Evolutionary conservation across 1,139 yeast genomes (phyloP).

Genomic region (Arxiozyma telluris): DNA sequence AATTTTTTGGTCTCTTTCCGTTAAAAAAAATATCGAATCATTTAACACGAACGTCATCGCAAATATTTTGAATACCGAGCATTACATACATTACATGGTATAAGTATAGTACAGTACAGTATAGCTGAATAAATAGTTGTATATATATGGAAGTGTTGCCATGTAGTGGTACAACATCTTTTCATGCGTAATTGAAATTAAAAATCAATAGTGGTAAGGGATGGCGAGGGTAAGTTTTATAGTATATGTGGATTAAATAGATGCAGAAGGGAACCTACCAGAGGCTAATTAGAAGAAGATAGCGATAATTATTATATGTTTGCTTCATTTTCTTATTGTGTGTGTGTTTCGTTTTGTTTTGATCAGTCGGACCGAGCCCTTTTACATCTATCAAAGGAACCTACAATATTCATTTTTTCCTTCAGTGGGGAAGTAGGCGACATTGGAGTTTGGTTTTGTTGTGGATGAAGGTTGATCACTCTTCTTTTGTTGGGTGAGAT

Average conservation of each 20-base stretch:
- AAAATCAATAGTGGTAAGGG: background rate
- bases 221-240: background rate
- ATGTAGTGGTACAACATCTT: background rate
- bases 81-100: background rate
- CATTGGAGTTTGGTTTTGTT: constrained; percentile 1
- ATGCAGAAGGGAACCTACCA: background rate
- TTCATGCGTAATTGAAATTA: background rate
- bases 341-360: no score
- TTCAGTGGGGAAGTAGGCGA: background rate
- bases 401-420: background rate
- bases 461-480: background rate
- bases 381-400: constrained; percentile 6
- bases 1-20: background rate
- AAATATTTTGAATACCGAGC: background rate
- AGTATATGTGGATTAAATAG: background rate
- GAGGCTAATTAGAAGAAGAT: background rate
- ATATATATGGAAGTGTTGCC: background rate
- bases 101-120: background rate
- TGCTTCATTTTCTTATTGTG: no score
- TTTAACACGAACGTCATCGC: background rate
- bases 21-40: background rate
- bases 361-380: constrained; percentile 9
- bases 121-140: background rate
- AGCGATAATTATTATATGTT: background rate
- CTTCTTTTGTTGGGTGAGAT: background rate